Conservation (phyloP, 805 yeast species). For the Kazachstania kunashirensis region DNA sequence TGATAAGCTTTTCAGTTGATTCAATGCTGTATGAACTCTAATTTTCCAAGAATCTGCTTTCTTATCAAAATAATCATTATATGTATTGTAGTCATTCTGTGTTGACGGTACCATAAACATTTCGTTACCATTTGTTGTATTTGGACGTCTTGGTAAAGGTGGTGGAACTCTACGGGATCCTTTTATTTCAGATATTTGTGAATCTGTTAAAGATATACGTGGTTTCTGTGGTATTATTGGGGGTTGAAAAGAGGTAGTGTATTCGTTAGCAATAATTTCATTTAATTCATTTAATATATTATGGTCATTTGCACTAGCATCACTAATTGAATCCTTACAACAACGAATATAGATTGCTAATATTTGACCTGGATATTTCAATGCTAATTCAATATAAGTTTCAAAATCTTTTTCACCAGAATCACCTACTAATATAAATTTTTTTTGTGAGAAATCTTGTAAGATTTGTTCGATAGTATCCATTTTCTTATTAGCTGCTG, state of each 20-base stretch:
- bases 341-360: conserved; percentile 73
- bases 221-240: conserved; percentile 12
- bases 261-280: conserved; percentile 11
- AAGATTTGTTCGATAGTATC: conserved; percentile 53
- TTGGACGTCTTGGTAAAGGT: conserved; percentile 2
- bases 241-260: conserved; percentile 13
- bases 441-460: conserved; percentile 64
- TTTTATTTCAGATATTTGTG: conserved; percentile 6
- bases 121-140: neutral
- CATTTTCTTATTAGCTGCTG: conserved; percentile 73
- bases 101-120: conserved; percentile 19
- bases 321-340: conserved; percentile 60
- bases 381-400: conserved; percentile 69
- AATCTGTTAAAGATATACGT: conserved; percentile 16
- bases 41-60: conserved; percentile 48
- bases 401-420: conserved; percentile 94
- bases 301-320: conserved; percentile 31
- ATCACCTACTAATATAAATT: conserved; percentile 83
- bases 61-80: conserved; percentile 33
- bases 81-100: conserved; percentile 24
- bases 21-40: conserved; percentile 36
- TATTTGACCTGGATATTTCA: conserved; percentile 50
- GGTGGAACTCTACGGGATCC: conserved; percentile 1
- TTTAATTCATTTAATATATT: conserved; percentile 27
- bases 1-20: conserved; percentile 14